Evolutionary conservation across 2,329 filamentous ascomycete genomes (phyloP).

Genomic region (Penicillium sp.): DNA sequence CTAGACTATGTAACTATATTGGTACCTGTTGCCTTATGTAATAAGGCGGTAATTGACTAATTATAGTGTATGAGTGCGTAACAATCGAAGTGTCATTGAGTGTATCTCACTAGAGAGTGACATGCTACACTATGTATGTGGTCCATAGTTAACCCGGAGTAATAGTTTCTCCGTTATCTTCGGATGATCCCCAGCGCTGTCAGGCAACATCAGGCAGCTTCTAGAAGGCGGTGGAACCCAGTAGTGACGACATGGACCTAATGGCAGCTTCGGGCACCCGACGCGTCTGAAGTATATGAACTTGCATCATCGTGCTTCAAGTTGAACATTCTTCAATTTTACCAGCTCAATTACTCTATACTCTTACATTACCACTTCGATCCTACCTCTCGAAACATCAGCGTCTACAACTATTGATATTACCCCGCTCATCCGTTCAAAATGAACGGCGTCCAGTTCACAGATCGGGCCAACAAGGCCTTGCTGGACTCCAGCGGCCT

Average conservation of each 20-base stretch:
- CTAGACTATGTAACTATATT: too few relatives aligned
- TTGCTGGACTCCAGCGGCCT: conserved; percentile 84
- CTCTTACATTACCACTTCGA: neutral
- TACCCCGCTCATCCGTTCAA: conserved; percentile 19
- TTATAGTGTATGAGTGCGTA: too few relatives aligned
- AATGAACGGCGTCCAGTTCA: conserved; percentile 65
- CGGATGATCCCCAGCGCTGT: neutral
- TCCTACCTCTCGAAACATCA: neutral
- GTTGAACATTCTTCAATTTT: neutral
- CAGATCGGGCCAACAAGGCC: conserved; percentile 86
- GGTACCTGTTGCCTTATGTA: neutral
- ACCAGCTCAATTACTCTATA: neutral
- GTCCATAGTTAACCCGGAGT: neutral
- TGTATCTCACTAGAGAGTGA: too few relatives aligned
- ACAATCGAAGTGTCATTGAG: too few relatives aligned
- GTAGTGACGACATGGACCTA: conserved; percentile 31
- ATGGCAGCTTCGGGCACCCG: conserved; percentile 16
- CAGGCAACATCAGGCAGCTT: conserved; percentile 21
- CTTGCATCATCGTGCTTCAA: conserved; percentile 11
- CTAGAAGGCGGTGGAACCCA: conserved; percentile 38
- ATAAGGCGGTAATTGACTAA: neutral
- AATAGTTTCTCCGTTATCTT: neutral
- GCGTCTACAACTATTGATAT: conserved; percentile 1
- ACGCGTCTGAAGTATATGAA: conserved; percentile 21
- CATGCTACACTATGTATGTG: too few relatives aligned